Conservation (phyloP, 768 basidiomycete genomes). For the Paxillus ammoniavirescens region DNA sequence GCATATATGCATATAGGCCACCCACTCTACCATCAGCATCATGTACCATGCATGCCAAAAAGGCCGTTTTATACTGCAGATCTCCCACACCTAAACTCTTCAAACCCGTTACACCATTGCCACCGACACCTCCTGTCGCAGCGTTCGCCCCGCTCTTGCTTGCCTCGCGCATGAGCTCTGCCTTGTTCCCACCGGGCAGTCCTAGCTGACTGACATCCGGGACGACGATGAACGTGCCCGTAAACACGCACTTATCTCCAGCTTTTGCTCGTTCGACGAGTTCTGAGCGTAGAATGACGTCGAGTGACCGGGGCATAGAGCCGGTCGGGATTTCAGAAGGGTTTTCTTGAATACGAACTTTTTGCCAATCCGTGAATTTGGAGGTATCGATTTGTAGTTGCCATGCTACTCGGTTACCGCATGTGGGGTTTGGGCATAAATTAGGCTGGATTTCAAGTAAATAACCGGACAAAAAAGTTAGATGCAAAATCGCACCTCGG, state of each 20-base stretch:
- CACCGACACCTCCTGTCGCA: constrained; percentile 63
- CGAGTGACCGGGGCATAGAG: constrained; percentile 95
- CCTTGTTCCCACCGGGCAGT: constrained; percentile 88
- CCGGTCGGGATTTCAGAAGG: constrained; percentile 98
- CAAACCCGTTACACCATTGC: constrained; percentile 86
- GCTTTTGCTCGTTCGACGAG: constrained; percentile 99
- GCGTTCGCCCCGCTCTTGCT: constrained; percentile 59
- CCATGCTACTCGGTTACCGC: constrained; percentile 89
- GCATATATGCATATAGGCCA: constrained; percentile 3
- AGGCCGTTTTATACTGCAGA: constrained; percentile 97
- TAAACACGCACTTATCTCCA: constrained; percentile 98
- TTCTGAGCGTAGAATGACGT: constrained; percentile 93
- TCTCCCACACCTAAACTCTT: constrained; percentile 95
- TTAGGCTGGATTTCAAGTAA: constrained; percentile 56
- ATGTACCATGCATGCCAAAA: constrained; percentile 96
- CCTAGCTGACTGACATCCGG: constrained; percentile 97
- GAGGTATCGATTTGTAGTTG: constrained; percentile 94
- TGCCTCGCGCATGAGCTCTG: constrained; percentile 87
- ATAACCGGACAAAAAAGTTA: constrained; percentile 7
- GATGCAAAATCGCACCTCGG: constrained; percentile 59
- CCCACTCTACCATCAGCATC: constrained; percentile 86
- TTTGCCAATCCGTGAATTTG: constrained; percentile 99
- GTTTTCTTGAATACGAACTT: constrained; percentile 98
- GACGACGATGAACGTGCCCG: constrained; percentile 96
- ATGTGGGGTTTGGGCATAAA: constrained; percentile 92